Base-by-base conservation (phyloP, 805 yeast species). In the Kazachstania viticola region DNA sequence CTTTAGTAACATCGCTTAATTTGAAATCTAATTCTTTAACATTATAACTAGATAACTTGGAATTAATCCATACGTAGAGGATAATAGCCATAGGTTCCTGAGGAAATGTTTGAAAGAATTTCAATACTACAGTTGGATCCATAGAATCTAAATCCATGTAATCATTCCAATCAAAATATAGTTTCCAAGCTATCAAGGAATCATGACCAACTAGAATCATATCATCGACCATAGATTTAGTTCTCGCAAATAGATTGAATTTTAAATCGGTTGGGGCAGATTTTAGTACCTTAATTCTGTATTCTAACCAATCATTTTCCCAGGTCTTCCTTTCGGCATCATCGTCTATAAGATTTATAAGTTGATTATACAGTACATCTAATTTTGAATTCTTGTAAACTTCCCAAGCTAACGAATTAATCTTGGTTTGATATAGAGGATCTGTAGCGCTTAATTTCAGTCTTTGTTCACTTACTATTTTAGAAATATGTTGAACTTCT, bases 91-190 rank as follows among this genome's bases (percentile, higher is more conserved):
- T 51, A 0, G 84, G 84, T 29, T 70, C 74, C 15, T 51, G 56
- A 4, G 71, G 74, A 54, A 80, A 84, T 25, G 60, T 51, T 26
- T 58, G 57, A 27, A 81, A 59, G 46, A 71, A 82, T 22, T 58
- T 64, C n/a, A 64, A 42, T 2, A 82, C 40, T 4, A 64, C 49
- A 8, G 53, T 54, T 13, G 61, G 46, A 31, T 75, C 76, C 29
- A 79, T 49, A 2, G 67, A 65, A 8, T 60, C 54, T 4, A 84
- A 50, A 4, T 63, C 56, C 5, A 49, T 49, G 6, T 65, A 67
- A 51, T 85, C 94, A 17, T 60, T 42, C 79, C 88, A 79, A 40
- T 85, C 91, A 35, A 84, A 69, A 45, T 72, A 73, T 9, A 76
- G 47, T 24, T 67, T 63, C 94, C 95, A 87, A 1, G 85, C 82